Conservation (phyloP, 208 protist species). For the Trypanosoma brucei region DNA sequence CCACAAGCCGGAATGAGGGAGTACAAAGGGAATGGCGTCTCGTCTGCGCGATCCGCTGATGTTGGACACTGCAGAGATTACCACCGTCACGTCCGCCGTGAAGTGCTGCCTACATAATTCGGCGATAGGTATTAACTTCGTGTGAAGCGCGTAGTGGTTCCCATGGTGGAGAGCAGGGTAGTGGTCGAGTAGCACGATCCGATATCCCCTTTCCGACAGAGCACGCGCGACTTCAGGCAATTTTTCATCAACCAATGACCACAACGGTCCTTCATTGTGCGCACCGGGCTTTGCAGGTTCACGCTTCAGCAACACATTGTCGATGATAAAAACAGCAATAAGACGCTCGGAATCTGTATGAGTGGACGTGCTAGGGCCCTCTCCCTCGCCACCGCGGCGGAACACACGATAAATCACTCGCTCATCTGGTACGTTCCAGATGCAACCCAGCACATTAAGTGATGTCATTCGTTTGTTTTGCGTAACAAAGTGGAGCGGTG, state of each 20-base stretch:
- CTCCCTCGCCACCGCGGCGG: slow-evolving; percentile 19
- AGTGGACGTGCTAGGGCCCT: slow-evolving; percentile 22
- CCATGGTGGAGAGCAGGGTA: slow-evolving; percentile 78
- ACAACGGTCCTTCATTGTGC: slow-evolving; percentile 2
- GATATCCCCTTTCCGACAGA: slow-evolving; percentile 55
- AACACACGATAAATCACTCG: slow-evolving; percentile 74
- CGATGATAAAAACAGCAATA: slow-evolving; percentile 69
- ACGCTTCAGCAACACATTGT: slow-evolving; percentile 37
- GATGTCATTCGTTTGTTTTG: slow-evolving; percentile 3
- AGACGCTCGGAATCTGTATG: slow-evolving; percentile 55
- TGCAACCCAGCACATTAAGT: slow-evolving; percentile 23
- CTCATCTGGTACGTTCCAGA: slow-evolving; percentile 57
- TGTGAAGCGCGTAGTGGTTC: slow-evolving; percentile 32
- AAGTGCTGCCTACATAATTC: slow-evolving; percentile 34
- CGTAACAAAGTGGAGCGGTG: slow-evolving; percentile 56
- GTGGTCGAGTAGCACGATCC: slow-evolving; percentile 77
- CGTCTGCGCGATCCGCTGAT: slow-evolving; percentile 36
- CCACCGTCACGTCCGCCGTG: slow-evolving; percentile 38
- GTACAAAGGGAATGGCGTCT: slow-evolving; percentile 35
- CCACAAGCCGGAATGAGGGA: slow-evolving; percentile 56
- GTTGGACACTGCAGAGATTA: slow-evolving; percentile 75
- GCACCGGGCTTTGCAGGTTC: slow-evolving; percentile 11
- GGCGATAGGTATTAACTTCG: slow-evolving; percentile 38
- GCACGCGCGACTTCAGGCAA: slow-evolving; percentile 24
- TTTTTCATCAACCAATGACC: slow-evolving; percentile 9